Evolutionary conservation across 768 basidiomycete genomes (phyloP).

Genomic region (Leccinum longicurvipes): DNA sequence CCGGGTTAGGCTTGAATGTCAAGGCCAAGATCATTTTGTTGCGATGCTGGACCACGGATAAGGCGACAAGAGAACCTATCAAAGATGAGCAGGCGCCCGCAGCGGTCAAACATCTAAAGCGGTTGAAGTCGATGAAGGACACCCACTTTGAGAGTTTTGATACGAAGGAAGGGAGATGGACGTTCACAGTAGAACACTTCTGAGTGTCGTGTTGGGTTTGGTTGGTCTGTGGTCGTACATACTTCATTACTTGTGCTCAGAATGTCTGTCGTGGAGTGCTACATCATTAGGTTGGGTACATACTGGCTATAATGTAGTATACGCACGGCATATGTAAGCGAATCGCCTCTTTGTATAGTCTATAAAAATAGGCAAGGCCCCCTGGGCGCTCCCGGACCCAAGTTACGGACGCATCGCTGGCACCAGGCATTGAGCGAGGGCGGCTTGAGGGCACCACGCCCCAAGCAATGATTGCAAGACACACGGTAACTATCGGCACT

Average conservation of each 20-base stretch:
- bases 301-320: constrained; percentile 12
- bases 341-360: constrained; percentile 9
- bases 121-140: constrained; percentile 79
- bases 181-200: constrained; percentile 93
- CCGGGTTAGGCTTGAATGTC: constrained; percentile 87
- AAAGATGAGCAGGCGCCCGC: constrained; percentile 74
- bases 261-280: not conserved
- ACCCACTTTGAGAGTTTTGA: constrained; percentile 85
- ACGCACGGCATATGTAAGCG: too few relatives aligned
- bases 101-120: constrained; percentile 70
- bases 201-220: constrained; percentile 32
- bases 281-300: constrained; percentile 9
- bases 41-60: constrained; percentile 86
- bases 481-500: too few relatives aligned
- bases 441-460: too few relatives aligned
- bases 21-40: constrained; percentile 73
- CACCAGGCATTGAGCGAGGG: too few relatives aligned
- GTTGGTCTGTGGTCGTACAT: not conserved
- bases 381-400: too few relatives aligned
- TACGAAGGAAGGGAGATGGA: constrained; percentile 82
- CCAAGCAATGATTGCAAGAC: too few relatives aligned
- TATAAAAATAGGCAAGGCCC: too few relatives aligned
- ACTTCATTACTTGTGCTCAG: not conserved
- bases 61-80: constrained; percentile 86
- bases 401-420: too few relatives aligned